Evolutionary conservation across 495 filamentous ascomycete species (phyloP).

Genomic region (Niebla homalea): DNA sequence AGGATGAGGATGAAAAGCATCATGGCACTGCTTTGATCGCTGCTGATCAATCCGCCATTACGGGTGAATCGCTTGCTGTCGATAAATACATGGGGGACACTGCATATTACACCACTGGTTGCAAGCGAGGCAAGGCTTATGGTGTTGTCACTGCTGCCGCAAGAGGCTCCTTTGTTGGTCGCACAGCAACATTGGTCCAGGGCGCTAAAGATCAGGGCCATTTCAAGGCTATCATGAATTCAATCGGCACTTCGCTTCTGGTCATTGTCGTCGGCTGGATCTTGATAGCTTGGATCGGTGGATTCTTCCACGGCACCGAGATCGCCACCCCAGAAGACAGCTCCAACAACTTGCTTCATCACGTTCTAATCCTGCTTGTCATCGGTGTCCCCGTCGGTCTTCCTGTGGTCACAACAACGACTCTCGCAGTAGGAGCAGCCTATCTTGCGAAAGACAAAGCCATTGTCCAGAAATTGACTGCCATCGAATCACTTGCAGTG

Average conservation of each 20-base stretch:
- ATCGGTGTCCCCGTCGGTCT: constrained; percentile 95
- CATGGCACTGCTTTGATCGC: constrained; percentile 52
- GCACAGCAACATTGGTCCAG: constrained; percentile 56
- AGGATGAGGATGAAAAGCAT: constrained; percentile 42
- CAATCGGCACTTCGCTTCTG: constrained; percentile 52
- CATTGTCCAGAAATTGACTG: constrained; percentile 90
- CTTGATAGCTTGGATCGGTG: constrained; percentile 59
- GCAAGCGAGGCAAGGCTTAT: constrained; percentile 66
- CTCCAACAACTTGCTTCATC: constrained; percentile 45
- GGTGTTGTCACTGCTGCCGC: constrained; percentile 51
- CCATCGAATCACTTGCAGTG: constrained; percentile 82
- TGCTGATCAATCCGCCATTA: constrained; percentile 62
- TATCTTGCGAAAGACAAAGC: constrained; percentile 92
- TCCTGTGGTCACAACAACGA: constrained; percentile 88
- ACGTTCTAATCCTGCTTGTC: constrained; percentile 61
- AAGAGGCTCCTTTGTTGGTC: constrained; percentile 57
- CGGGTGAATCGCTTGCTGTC: constrained; percentile 64
- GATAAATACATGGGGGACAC: constrained; percentile 66
- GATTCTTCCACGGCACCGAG: constrained; percentile 58
- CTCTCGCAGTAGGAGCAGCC: constrained; percentile 90
- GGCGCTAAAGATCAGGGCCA: constrained; percentile 60
- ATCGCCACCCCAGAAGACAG: constrained; percentile 47
- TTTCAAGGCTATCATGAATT: constrained; percentile 77
- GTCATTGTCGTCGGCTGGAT: constrained; percentile 65
- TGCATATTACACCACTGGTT: constrained; percentile 64